Evolutionary conservation across 2,329 filamentous ascomycete genomes (phyloP), one percentile per base, ranked within the genome.

Genomic region (Colletotrichum paranaense): DNA sequence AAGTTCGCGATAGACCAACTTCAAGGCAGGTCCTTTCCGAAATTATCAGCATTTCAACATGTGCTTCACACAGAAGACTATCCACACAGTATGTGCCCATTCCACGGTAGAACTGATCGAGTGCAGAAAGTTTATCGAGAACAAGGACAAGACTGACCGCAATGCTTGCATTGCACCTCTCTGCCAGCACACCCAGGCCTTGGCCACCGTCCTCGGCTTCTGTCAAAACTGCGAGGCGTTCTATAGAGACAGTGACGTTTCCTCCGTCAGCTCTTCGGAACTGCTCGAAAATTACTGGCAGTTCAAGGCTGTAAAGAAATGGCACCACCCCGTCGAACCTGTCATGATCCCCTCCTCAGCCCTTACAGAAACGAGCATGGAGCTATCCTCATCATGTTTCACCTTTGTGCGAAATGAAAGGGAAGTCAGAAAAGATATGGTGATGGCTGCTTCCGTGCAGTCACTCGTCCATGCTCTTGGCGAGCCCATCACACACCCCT

Each of bases 231-330:
- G 73, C 42, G 28, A 53, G 42, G 58, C 19, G 4, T 42, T 32
- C 12, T 75, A 64, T 62, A 26, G 19, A 8, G 35, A 22, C 19
- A 6, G 46, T 38, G 22, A 32, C 35, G 16, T 62, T 11, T 42
- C 46, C 28, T 8, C 26, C 4, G n/a, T 62, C 26, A 59, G 19
- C n/a, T 52, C 68, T 19, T 49, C 32, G 22, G n/a, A 35, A 0
- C 30, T 72, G 4, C 14, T 72, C n/a, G 32, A 28, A 9, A 68
- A 65, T 14, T 74, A 65, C 38, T 74, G 72, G 72, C 28, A 49
- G 4, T 74, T 68, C 68, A 74, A 74, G 32, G 42, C 52, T n/a
- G 22, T 16, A 7, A 42, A 62, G 9, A 42, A 38, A 16, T 60
- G 52, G 72, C 19, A 49, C 60, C 22, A n/a, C 5, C 32, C 60